phyloP scores from a whole-genome alignment of 2,329 filamentous ascomycete genomes.

The Emmonsiellopsis sp. region DNA sequence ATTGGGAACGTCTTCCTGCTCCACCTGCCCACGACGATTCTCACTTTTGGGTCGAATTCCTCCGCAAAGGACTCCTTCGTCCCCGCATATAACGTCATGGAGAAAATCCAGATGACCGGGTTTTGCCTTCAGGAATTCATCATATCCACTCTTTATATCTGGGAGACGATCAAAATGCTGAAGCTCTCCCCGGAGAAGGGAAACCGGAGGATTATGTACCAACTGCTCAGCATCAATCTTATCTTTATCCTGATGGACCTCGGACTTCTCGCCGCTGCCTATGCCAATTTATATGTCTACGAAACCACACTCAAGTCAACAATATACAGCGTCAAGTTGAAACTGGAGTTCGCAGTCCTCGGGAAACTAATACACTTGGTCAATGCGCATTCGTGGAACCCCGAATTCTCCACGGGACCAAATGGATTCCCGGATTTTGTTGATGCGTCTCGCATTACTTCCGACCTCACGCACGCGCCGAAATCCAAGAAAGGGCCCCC shows the following conservation, averaged over 20 bases:
- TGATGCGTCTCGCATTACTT: conserved; percentile 34
- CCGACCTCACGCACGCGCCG: conserved; percentile 32
- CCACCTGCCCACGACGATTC: conserved; percentile 27
- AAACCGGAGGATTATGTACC: conserved; percentile 39
- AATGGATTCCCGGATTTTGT: conserved; percentile 37
- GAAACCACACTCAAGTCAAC: conserved; percentile 40
- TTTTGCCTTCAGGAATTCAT: conserved; percentile 43
- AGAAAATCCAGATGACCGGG: conserved; percentile 41
- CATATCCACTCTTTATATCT: conserved; percentile 43
- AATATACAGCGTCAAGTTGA: conserved; percentile 42
- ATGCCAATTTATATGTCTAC: conserved; percentile 36
- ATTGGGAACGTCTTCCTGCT: conserved; percentile 26
- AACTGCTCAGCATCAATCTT: conserved; percentile 41
- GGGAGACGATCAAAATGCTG: conserved; percentile 45
- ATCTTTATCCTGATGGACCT: conserved; percentile 41
- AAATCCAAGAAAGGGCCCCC: conserved; percentile 2
- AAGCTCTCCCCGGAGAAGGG: conserved; percentile 34
- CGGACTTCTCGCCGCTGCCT: conserved; percentile 35
- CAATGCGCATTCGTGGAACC: conserved; percentile 29
- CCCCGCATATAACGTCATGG: conserved; percentile 27
- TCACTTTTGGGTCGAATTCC: conserved; percentile 25
- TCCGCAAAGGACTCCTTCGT: conserved; percentile 18
- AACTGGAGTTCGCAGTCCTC: conserved; percentile 42
- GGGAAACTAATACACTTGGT: conserved; percentile 37
- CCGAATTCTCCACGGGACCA: conserved; percentile 22